Base-by-base conservation (phyloP, 1,284 basidiomycete species). In the Cutaneotrichosporon cavernicola region DNA sequence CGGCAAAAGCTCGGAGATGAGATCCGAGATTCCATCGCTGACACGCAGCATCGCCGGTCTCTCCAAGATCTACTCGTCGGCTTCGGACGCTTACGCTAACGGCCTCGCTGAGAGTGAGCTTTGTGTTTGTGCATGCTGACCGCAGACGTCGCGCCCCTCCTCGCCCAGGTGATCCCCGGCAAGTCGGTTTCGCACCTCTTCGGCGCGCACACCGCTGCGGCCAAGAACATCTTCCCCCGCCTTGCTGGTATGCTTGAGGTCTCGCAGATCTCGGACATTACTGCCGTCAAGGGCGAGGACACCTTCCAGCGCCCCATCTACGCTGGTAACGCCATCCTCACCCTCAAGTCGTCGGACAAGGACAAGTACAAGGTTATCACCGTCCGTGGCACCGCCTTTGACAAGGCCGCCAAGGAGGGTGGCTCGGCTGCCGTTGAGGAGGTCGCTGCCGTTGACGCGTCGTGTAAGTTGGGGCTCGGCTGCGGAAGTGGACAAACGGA, bases 241-340 rank as follows among this genome's bases (percentile, higher is more conserved):
- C 88, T 96, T 30, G 91, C 94, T 5, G 95, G 92, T 22, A 84
- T 84, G 65, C 87, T 99, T 49, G 90, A 96, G 79, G 86, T 89
- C 32, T 90, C 91, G 5, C 58, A 79, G 70, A 87, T 99, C 68
- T 94, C 94, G 59, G 97, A 99, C 82, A 89, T 99, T 70, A 91
- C 97, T 73, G 86, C 87, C 56, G 89, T 98, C 73, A 89, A 97
- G 74, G 77, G 85, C 2, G 87, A 88, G 58, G 88, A 89, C 76
- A 86, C 86, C 5, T 98, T 97, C 81, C 87, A 90, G 10, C 90
- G 96, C 53, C 94, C 93, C 53, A 97, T 99, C 78, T 99, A 99
- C 76, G 97, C 97, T 58, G 97, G 97, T 58, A 99, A 99, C 79
- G 97, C 97, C 56, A 92, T 99, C 69, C 86, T 94, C 38, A 97